A percentile compares a stretch with the other conserved stretches of the same genome.
Conservation (phyloP, 2,329 filamentous ascomycete genomes). For the Aspergillus vadensis region DNA sequence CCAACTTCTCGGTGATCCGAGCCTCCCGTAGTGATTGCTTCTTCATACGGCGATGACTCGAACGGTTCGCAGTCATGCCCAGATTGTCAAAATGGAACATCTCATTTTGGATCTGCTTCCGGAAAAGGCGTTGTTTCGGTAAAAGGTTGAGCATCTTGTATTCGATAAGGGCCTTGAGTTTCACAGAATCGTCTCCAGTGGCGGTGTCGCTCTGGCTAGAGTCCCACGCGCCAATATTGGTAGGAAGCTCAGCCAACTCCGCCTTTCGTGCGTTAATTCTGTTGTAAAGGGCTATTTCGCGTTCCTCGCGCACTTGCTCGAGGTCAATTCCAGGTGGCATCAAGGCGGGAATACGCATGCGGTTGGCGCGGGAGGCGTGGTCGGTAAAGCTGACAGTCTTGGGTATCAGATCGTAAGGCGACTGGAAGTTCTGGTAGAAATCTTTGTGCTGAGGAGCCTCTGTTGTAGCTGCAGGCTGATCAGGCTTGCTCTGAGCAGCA, state of each 20-base stretch:
- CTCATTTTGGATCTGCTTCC: conserved; percentile 83
- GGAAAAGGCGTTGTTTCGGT: conserved; percentile 80
- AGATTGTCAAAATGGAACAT: conserved; percentile 96
- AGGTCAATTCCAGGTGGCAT: conserved; percentile 88
- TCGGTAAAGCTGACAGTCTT: conserved; percentile 74
- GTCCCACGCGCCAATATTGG: conserved; percentile 87
- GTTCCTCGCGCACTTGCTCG: conserved; percentile 80
- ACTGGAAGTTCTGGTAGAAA: conserved; percentile 72
- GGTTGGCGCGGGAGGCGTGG: conserved; percentile 73
- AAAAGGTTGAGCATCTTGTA: conserved; percentile 90
- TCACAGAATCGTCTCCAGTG: conserved; percentile 76
- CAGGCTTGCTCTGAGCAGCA: conserved; percentile 38
- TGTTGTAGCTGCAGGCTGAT: conserved; percentile 32
- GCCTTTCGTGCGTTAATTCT: conserved; percentile 81
- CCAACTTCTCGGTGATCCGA: conserved; percentile 95
- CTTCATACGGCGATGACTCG: conserved; percentile 90
- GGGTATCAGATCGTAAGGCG: conserved; percentile 64
- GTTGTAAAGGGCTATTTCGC: conserved; percentile 87
- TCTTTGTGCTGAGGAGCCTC: conserved; percentile 36
- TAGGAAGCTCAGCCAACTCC: conserved; percentile 80
- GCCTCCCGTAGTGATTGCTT: conserved; percentile 95
- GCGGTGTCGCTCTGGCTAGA: conserved; percentile 67
- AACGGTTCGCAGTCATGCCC: conserved; percentile 93
- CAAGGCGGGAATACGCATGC: conserved; percentile 80
- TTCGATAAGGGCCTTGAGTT: conserved; percentile 89